Evolutionary conservation across 495 filamentous ascomycete genomes (phyloP), one percentile per base, ranked within the genome.

Genomic region (Neurospora intermedia): DNA sequence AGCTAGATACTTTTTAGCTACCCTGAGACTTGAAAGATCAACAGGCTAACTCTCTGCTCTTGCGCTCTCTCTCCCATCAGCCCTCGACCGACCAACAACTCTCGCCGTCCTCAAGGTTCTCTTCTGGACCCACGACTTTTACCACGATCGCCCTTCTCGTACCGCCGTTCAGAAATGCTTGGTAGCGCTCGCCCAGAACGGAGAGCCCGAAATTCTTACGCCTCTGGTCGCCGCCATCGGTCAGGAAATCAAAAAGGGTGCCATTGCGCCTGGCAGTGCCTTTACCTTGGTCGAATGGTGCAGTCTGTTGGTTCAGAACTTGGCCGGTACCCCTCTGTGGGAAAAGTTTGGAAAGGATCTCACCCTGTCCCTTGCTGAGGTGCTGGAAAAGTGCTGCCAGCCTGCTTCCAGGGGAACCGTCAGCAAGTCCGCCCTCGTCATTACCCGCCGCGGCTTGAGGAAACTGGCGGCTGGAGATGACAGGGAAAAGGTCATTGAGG

Each of bases 211-310:
- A 40, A 78, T 86, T 46, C 82, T 95, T 13, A 83, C 87, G 62
- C 84, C 86, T 4, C 85, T 96, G 69, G 84, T 91, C 42, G 84
- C 87, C 69, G 84, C 83, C 3, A 78, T 89, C 69, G 83, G 85
- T 69, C 79, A 81, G 45, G 96, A 99, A 81, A 85, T 91, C 1
- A 82, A 87, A 48, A 97, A 96, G 79, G 79, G 83, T 5, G 89
- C 88, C 39, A 88, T 98, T 74, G 92, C 95, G 31, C 82, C 92
- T 2, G 87, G 88, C 31, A 94, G 89, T 78, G 92, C 94, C 2
- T 94, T 97, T 76, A 92, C 97, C n/a, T 84, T 99, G 74, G 84
- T 95, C 15, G 92, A 95, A 78, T 99, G 94, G 96, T 93, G 90
- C 78, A 92, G 89, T 69, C 78, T 94, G 73, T 81, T 97, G 15